Evolutionary conservation across 805 yeast species (phyloP).

Genomic region (Saccharomycopsis javanensis): DNA sequence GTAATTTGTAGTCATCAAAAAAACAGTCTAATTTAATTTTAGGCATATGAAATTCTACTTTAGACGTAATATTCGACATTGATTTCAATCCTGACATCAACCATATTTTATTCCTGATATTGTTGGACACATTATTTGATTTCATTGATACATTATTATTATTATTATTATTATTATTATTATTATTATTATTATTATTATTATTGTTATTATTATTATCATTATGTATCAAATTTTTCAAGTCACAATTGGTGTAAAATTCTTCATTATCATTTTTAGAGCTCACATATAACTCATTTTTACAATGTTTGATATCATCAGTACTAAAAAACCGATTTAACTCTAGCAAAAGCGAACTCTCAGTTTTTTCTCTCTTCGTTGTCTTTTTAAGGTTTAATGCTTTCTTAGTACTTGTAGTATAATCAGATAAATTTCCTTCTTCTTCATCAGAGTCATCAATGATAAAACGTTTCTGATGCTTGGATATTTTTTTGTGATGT

Average conservation of each 20-base stretch:
- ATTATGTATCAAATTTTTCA: background rate
- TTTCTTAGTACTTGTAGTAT: background rate
- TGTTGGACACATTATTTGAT: background rate
- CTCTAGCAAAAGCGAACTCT: background rate
- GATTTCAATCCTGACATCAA: slow-evolving; percentile 1
- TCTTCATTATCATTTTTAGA: background rate
- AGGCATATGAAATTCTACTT: background rate
- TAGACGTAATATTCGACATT: background rate
- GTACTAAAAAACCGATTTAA: background rate
- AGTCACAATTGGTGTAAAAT: background rate
- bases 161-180: no score
- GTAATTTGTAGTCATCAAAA: slow-evolving; percentile 1
- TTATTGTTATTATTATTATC: no score
- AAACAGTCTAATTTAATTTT: background rate
- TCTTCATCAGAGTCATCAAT: background rate
- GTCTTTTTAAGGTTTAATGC: background rate
- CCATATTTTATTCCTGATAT: slow-evolving; percentile 3
- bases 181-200: no score
- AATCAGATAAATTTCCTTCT: background rate
- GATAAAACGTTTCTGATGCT: background rate
- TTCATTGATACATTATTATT: background rate
- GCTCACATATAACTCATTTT: background rate
- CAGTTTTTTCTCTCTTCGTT: background rate
- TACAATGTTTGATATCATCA: background rate
- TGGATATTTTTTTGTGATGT: background rate